phyloP scores from a whole-genome alignment of 768 basidiomycete genomes.

The Lentinula aciculospora region DNA sequence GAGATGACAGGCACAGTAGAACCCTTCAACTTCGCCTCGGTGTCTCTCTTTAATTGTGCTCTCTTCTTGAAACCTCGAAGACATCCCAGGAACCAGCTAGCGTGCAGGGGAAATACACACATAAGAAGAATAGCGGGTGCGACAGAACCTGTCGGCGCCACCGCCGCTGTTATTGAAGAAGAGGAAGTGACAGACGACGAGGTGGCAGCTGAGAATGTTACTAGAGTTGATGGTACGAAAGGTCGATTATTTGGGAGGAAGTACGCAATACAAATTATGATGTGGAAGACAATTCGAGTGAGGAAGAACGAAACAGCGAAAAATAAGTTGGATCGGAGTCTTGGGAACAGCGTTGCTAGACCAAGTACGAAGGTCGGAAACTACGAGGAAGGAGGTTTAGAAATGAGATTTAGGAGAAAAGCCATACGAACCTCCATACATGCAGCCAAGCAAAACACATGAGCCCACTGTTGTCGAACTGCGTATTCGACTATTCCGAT shows the following conservation, averaged over 20 bases:
- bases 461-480: slow-evolving; percentile 26
- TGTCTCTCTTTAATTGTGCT: slow-evolving; percentile 8
- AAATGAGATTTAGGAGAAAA: not conserved
- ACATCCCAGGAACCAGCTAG: slow-evolving; percentile 47
- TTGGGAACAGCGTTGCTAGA: slow-evolving; percentile 35
- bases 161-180: not conserved
- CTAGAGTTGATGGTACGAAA: not conserved
- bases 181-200: not conserved
- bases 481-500: slow-evolving; percentile 34
- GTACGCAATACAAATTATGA: slow-evolving; percentile 27
- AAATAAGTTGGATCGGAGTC: slow-evolving; percentile 38
- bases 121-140: slow-evolving; percentile 33
- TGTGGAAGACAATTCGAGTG: slow-evolving; percentile 44
- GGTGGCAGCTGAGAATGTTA: not conserved
- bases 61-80: slow-evolving; percentile 40
- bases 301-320: slow-evolving; percentile 47
- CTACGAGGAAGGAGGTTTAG: slow-evolving; percentile 16
- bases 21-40: not conserved
- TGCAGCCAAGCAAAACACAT: slow-evolving; percentile 37
- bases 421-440: slow-evolving; percentile 39
- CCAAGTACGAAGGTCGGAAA: slow-evolving; percentile 52
- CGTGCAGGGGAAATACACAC: slow-evolving; percentile 43
- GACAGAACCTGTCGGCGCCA: slow-evolving; percentile 24
- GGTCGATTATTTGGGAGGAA: slow-evolving; percentile 20
- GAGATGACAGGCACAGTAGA: not conserved